These are phyloP conservation scores for Botrytis fragariae DNA, from an alignment of 2,329 filamentous ascomycete species.

Conservation along the genomic window DNA sequence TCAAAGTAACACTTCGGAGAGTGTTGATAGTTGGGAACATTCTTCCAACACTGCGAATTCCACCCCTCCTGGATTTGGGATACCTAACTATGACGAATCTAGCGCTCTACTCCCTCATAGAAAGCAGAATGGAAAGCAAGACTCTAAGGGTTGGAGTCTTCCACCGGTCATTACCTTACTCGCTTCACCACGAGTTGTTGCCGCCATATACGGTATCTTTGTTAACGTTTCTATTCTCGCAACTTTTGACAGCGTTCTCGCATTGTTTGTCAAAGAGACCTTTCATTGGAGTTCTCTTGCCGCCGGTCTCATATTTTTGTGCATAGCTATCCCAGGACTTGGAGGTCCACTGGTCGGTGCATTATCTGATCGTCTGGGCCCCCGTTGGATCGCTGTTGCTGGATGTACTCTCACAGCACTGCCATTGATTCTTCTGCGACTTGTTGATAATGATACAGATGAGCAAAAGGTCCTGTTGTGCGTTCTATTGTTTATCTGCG, in stretches of 20 bases:
- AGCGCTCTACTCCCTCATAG: neutral
- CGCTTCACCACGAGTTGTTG: conserved; percentile 37
- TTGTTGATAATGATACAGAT: conserved; percentile 56
- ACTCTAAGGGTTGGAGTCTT: neutral
- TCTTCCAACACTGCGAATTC: neutral
- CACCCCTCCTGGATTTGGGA: conserved; percentile 10
- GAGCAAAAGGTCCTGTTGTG: conserved; percentile 63
- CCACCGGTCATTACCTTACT: conserved; percentile 26
- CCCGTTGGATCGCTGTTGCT: conserved; percentile 56
- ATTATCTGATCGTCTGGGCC: conserved; percentile 51
- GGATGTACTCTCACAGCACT: conserved; percentile 58
- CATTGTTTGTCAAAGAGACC: conserved; percentile 51
- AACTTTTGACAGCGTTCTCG: conserved; percentile 54
- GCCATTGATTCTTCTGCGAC: conserved; percentile 59
- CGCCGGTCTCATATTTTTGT: conserved; percentile 56
- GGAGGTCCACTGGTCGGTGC: conserved; percentile 55
- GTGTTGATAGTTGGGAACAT: neutral
- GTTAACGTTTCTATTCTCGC: conserved; percentile 49
- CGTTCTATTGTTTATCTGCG: conserved; percentile 57
- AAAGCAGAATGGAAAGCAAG: neutral
- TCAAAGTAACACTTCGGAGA: neutral
- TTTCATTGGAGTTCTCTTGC: conserved; percentile 55
- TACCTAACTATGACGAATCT: conserved; percentile 11
- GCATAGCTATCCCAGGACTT: conserved; percentile 57
- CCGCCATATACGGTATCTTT: conserved; percentile 42